Evolutionary conservation across 768 basidiomycete genomes (phyloP), one percentile per base, ranked within the genome.

Genomic region (Mycena kentingensis): DNA sequence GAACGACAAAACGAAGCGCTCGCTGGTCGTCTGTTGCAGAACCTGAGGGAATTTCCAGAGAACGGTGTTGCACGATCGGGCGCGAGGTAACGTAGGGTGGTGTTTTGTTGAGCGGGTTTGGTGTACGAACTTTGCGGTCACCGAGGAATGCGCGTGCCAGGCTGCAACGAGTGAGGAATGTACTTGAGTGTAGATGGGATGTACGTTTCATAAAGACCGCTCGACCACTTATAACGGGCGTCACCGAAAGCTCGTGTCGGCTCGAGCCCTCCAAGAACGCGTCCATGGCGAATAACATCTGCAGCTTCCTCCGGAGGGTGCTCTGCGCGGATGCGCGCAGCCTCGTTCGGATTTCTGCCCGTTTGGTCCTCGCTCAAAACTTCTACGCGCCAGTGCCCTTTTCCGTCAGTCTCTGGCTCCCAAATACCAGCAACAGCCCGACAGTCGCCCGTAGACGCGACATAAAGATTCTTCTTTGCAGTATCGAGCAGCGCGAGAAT

Each of bases 321-420:
- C 67, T 95, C 92, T 7, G 82, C 83, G 60, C 81, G 85, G 28
- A 97, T 79, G 38, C 92, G 82, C 67, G 80, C 80, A 22, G 88
- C 73, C 70, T 99, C 97, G 39, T 82, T 86, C 15, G 81, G 84
- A 65, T 93, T 98, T 59, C 92, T 83, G 32, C 93, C 97, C 6
- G 95, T 98, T 74, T 98, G 95, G 65, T 98, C 97, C 68, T 98
- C 93, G 25, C 83, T 92, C 55, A 99, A 77, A n/a, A 91, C 91
- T 66, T 97, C 93, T 26, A 94, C 88, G 39, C 85, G 81, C 97
- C 97, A 99, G 46, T 75, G 77, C 11, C 90, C 90, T 46, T 77
- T 73, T 3, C 83, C 85, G 56, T 85, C 80, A 3, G 67, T 69
- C 4, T 78, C 77, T 45, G 82, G 79, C 57, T 91, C 85, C 88